These are phyloP conservation scores for Parsonsia alboflavescens DNA, from an alignment of 257 asterid species.

Conservation along the genomic window DNA sequence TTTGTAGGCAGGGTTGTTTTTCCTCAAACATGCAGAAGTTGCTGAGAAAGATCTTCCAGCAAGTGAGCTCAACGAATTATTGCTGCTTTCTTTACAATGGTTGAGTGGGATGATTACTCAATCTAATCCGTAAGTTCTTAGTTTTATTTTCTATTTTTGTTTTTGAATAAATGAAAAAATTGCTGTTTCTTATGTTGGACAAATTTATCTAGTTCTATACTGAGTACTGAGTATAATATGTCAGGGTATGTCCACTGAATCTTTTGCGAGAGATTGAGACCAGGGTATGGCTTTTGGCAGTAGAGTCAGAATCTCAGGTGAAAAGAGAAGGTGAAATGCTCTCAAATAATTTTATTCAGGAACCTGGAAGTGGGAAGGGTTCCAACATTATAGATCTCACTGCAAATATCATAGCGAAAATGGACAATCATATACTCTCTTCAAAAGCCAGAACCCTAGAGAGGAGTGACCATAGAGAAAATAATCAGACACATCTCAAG, in stretches of 20 bases:
- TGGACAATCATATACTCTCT: slow-evolving; percentile 67
- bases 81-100: slow-evolving; percentile 93
- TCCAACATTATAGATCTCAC: slow-evolving; percentile 74
- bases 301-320: slow-evolving; percentile 86
- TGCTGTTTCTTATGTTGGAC: slow-evolving; percentile 18
- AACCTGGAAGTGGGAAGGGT: slow-evolving; percentile 60
- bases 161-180: not conserved
- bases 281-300: slow-evolving; percentile 97
- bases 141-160: not conserved
- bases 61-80: slow-evolving; percentile 80
- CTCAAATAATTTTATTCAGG: slow-evolving; percentile 41
- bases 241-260: slow-evolving; percentile 80
- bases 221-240: slow-evolving; percentile 13
- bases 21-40: slow-evolving; percentile 87
- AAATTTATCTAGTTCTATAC: slow-evolving; percentile 11
- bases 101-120: slow-evolving; percentile 82
- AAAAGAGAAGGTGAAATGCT: slow-evolving; percentile 69
- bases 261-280: slow-evolving; percentile 96
- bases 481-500: slow-evolving; percentile 53
- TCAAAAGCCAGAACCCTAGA: slow-evolving; percentile 44
- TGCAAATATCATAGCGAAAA: slow-evolving; percentile 61
- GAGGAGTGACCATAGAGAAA: slow-evolving; percentile 62
- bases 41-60: slow-evolving; percentile 87
- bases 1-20: slow-evolving; percentile 83
- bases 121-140: slow-evolving; percentile 67